Evolutionary conservation across 805 yeast species (phyloP).

Genomic region (Vanderwaltozyma polyspora): DNA sequence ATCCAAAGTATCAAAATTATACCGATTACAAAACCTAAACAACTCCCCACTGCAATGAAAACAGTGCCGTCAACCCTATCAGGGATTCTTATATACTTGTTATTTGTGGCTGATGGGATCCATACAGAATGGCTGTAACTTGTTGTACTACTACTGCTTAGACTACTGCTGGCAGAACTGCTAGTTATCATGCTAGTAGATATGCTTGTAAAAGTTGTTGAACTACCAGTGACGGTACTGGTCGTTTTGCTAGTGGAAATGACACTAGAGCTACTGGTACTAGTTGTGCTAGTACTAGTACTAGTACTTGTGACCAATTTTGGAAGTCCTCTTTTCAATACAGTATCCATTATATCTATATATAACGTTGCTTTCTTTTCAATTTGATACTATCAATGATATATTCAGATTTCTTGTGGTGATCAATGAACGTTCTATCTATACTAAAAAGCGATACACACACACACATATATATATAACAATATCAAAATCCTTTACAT

Average conservation of each 20-base stretch:
- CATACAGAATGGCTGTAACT: conserved; percentile 6
- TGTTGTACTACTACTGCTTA: no score
- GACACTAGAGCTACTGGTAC: no score
- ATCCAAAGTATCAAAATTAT: conserved; percentile 16
- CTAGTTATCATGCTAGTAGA: not conserved
- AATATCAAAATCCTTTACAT: no score
- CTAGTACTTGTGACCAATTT: not conserved
- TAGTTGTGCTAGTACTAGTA: not conserved
- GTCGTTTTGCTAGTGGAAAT: not conserved
- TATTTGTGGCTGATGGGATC: conserved; percentile 23
- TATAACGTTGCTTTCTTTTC: no score
- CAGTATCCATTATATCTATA: no score
- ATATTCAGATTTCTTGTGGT: no score
- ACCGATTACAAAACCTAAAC: conserved; percentile 42
- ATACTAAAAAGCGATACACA: no score
- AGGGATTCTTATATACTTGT: conserved; percentile 45
- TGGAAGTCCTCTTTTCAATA: no score
- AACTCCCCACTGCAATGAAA: conserved; percentile 65
- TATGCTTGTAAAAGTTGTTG: not conserved
- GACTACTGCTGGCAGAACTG: not conserved
- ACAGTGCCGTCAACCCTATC: conserved; percentile 57
- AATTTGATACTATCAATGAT: no score
- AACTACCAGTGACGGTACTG: not conserved
- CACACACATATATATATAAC: no score
- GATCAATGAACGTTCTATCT: no score